These are phyloP conservation scores for Rhizoctonia solani DNA, from an alignment of 1,284 basidiomycete genomes.

Conservation along the genomic window DNA sequence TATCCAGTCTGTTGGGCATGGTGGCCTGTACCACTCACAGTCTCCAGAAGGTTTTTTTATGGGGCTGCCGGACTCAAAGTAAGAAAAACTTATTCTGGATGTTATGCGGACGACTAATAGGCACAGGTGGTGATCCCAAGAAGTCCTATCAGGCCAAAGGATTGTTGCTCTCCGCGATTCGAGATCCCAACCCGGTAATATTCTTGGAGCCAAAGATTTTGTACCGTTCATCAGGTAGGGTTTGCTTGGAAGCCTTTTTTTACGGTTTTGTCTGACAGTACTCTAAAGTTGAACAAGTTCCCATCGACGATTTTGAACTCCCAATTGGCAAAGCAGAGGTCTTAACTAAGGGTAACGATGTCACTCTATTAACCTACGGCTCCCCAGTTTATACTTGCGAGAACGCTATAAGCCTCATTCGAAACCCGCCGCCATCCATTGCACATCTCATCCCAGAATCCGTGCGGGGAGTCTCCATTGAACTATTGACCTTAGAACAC, in stretches of 20 bases:
- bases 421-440: slow-evolving; percentile 67
- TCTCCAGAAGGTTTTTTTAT: slow-evolving; percentile 94
- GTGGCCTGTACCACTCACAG: slow-evolving; percentile 92
- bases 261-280: background rate
- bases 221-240: slow-evolving; percentile 74
- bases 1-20: slow-evolving; percentile 76
- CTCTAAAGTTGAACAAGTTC: slow-evolving; percentile 84
- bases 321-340: slow-evolving; percentile 81
- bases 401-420: slow-evolving; percentile 70
- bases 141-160: slow-evolving; percentile 96
- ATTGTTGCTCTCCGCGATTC: slow-evolving; percentile 78
- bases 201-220: slow-evolving; percentile 95
- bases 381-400: slow-evolving; percentile 92
- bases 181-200: slow-evolving; percentile 90
- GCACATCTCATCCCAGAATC: slow-evolving; percentile 68
- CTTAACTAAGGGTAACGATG: slow-evolving; percentile 72
- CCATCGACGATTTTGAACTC: slow-evolving; percentile 81
- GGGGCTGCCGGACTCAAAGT: slow-evolving; percentile 88
- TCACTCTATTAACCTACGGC: slow-evolving; percentile 90
- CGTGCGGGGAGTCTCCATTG: slow-evolving; percentile 74
- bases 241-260: background rate
- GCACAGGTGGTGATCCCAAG: slow-evolving; percentile 83
- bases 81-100: slow-evolving; percentile 9
- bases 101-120: background rate
- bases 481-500: slow-evolving; percentile 87